Evolutionary conservation across 2,329 filamentous ascomycete genomes (phyloP).

Genomic region (Ilyonectria robusta): DNA sequence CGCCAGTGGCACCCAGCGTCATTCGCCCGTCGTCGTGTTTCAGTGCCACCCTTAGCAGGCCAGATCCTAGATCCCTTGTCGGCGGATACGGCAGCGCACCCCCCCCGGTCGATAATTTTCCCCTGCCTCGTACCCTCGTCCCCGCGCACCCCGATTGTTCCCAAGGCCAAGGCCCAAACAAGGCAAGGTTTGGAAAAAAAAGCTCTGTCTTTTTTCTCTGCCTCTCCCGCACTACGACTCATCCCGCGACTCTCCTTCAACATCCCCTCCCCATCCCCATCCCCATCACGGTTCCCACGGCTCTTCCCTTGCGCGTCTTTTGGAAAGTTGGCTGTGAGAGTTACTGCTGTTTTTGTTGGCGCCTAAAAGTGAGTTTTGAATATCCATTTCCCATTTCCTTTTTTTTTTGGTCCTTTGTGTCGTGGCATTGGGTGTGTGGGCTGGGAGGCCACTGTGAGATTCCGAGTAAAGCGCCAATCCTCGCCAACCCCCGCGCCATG

Average conservation of each 20-base stretch:
- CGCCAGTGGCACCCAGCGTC: slow-evolving; percentile 43
- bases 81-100: slow-evolving; percentile 49
- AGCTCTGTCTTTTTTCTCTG: slow-evolving; percentile 52
- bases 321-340: slow-evolving; percentile 59
- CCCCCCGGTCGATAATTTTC: slow-evolving; percentile 50
- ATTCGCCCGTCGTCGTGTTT: slow-evolving; percentile 50
- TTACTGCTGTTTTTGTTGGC: slow-evolving; percentile 65
- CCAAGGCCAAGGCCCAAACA: slow-evolving; percentile 51
- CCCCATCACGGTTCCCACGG: slow-evolving; percentile 58
- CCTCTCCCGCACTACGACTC: slow-evolving; percentile 51
- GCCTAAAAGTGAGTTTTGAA: slow-evolving; percentile 66
- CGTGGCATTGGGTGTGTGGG: slow-evolving; percentile 40
- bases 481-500: slow-evolving; percentile 22
- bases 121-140: slow-evolving; percentile 49
- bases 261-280: slow-evolving; percentile 55
- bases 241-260: slow-evolving; percentile 52
- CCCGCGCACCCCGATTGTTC: slow-evolving; percentile 51
- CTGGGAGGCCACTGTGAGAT: slow-evolving; percentile 13
- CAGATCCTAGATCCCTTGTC: slow-evolving; percentile 52
- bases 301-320: slow-evolving; percentile 65
- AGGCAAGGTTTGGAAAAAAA: slow-evolving; percentile 53
- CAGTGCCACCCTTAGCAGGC: slow-evolving; percentile 48
- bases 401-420: slow-evolving; percentile 38
- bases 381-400: slow-evolving; percentile 29
- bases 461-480: slow-evolving; percentile 20